A percentile compares a stretch with the other conserved stretches of the same genome.
These are phyloP conservation scores for Torrubiella hemipterigena DNA, from an alignment of 2,329 filamentous ascomycete species.

Conservation along the genomic window DNA sequence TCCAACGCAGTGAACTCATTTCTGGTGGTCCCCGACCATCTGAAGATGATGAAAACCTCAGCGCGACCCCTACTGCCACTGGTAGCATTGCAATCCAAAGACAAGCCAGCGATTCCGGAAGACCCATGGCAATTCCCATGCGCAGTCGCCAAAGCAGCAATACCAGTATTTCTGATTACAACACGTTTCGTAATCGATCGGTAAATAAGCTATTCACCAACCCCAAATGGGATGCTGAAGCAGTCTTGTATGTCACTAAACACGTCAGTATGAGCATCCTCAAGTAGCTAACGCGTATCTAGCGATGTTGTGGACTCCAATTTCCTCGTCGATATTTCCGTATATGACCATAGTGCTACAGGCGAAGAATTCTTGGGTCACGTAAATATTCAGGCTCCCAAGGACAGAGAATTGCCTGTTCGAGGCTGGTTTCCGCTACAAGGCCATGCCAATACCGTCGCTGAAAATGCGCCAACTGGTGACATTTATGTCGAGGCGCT, in stretches of 20 bases:
- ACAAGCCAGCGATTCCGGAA: slow-evolving; percentile 69
- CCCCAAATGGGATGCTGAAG: slow-evolving; percentile 92
- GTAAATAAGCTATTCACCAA: slow-evolving; percentile 52
- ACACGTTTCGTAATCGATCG: slow-evolving; percentile 46
- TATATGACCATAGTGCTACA: slow-evolving; percentile 72
- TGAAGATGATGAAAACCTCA: slow-evolving; percentile 45
- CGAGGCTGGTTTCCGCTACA: slow-evolving; percentile 79
- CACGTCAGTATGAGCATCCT: too few species aligned
- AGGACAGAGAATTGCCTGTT: slow-evolving; percentile 55
- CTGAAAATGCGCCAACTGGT: slow-evolving; percentile 65
- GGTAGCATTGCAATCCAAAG: slow-evolving; percentile 52
- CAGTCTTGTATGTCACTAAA: slow-evolving; percentile 89
- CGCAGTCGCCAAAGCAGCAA: slow-evolving; percentile 93
- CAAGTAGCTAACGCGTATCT: slow-evolving; percentile 4
- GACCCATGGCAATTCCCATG: slow-evolving; percentile 92
- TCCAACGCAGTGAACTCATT: slow-evolving; percentile 93
- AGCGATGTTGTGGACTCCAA: slow-evolving; percentile 91
- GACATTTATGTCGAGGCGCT: slow-evolving; percentile 80
- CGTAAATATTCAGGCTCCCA: slow-evolving; percentile 63
- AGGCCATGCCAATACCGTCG: slow-evolving; percentile 58
- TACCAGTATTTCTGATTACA: slow-evolving; percentile 65
- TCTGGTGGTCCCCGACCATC: slow-evolving; percentile 66
- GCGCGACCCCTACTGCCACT: slow-evolving; percentile 32
- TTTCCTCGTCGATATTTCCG: slow-evolving; percentile 81
- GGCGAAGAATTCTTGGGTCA: slow-evolving; percentile 89